These are phyloP conservation scores for Trichosanthes truncata DNA, from an alignment of 306 rosid genomes.

Conservation along the genomic window DNA sequence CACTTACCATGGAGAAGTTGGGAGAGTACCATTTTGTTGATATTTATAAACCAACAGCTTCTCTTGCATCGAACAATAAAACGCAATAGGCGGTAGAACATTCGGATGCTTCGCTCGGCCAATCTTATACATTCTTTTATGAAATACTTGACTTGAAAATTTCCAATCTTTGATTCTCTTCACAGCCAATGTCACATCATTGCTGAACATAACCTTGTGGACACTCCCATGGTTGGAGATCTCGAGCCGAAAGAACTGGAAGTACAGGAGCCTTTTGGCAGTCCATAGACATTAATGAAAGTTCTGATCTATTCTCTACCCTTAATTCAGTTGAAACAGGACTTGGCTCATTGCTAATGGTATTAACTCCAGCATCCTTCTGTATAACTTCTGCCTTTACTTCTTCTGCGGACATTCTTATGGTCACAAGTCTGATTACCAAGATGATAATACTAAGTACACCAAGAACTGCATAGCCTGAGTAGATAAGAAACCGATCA, in stretches of 20 bases:
- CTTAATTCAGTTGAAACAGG: conserved; percentile 21
- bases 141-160: conserved; percentile 39
- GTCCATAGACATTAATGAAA: conserved; percentile 42
- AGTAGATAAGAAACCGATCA: too few relatives aligned
- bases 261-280: conserved; percentile 29
- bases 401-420: conserved; percentile 13
- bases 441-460: conserved; percentile 22
- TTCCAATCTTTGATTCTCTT: conserved; percentile 66
- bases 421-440: conserved; percentile 6
- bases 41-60: conserved; percentile 29
- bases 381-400: conserved; percentile 1
- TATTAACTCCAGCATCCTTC: conserved; percentile 13
- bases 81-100: conserved; percentile 50
- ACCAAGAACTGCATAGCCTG: conserved; percentile 38
- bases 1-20: conserved; percentile 51
- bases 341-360: conserved; percentile 21
- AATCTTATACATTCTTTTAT: conserved; percentile 37
- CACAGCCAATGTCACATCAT: conserved; percentile 44
- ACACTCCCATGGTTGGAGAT: conserved; percentile 69
- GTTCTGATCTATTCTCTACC: conserved; percentile 29
- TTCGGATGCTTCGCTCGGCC: conserved; percentile 35
- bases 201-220: conserved; percentile 49
- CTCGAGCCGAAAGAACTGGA: conserved; percentile 34
- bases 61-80: conserved; percentile 67
- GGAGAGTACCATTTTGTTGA: conserved; percentile 64